These are phyloP conservation scores for Taphrina sp. DNA, from an alignment of 1,139 yeast species.

Conservation along the genomic window DNA sequence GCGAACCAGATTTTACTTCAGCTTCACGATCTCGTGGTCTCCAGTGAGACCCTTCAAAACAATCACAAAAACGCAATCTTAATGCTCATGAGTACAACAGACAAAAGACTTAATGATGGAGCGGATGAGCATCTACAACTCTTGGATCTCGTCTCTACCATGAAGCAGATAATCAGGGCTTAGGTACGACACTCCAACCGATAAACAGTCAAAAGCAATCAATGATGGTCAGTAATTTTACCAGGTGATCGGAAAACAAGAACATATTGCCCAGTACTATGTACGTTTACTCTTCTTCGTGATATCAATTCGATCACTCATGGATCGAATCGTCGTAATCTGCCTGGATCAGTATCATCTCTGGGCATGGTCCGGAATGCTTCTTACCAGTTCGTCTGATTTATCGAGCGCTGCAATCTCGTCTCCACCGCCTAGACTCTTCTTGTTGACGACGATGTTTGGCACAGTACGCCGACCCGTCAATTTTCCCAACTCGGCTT, in stretches of 20 bases:
- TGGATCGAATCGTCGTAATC: conserved; percentile 3
- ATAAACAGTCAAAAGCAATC: too few species aligned
- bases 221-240: too few species aligned
- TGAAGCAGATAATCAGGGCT: conserved; percentile 20
- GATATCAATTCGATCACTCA: conserved; percentile 14
- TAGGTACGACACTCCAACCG: neutral
- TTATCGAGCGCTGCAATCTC: conserved; percentile 67
- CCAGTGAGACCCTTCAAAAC: conserved; percentile 56
- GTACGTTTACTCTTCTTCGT: conserved; percentile 5
- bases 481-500: conserved; percentile 68
- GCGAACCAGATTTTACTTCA: conserved; percentile 77
- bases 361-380: too few species aligned
- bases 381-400: conserved; percentile 53
- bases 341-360: conserved; percentile 36
- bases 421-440: conserved; percentile 92
- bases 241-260: neutral
- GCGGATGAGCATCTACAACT: conserved; percentile 87
- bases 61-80: conserved; percentile 65
- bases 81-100: conserved; percentile 67
- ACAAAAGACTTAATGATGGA: conserved; percentile 73
- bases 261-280: neutral
- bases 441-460: conserved; percentile 80
- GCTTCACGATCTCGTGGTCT: conserved; percentile 68
- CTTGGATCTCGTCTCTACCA: conserved; percentile 49
- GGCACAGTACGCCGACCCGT: conserved; percentile 95